Evolutionary conservation across 106 monocot species (phyloP).

Genomic region (Dendrobium catenatum): DNA sequence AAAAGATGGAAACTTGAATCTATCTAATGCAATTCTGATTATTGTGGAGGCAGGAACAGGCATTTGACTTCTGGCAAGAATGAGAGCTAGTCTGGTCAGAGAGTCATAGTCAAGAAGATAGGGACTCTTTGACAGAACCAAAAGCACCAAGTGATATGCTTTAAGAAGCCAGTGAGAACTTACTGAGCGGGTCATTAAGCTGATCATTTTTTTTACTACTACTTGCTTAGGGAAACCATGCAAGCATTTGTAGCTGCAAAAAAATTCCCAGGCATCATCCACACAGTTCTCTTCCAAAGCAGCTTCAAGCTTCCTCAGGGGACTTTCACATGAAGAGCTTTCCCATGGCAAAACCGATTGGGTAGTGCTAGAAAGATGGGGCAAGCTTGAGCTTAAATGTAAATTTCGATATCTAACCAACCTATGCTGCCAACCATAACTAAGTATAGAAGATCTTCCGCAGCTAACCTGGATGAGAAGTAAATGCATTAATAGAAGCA

Average conservation of each 20-base stretch:
- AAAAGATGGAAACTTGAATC: conserved; percentile 27
- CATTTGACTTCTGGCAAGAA: conserved; percentile 56
- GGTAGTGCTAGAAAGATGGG: conserved; percentile 7
- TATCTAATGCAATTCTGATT: conserved; percentile 48
- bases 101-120: conserved; percentile 39
- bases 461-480: conserved; percentile 15
- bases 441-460: conserved; percentile 3
- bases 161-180: conserved; percentile 36
- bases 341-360: conserved; percentile 18
- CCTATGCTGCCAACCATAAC: conserved; percentile 6
- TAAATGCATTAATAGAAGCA: neutral
- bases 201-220: conserved; percentile 40
- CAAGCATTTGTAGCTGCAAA: conserved; percentile 38
- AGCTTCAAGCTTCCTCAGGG: conserved; percentile 37
- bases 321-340: conserved; percentile 22
- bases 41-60: conserved; percentile 46
- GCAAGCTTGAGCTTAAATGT: neutral
- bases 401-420: neutral
- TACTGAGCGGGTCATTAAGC: conserved; percentile 40
- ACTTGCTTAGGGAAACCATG: conserved; percentile 46
- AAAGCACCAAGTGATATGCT: conserved; percentile 46
- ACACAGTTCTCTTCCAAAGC: conserved; percentile 28
- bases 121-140: conserved; percentile 26
- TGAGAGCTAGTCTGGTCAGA: conserved; percentile 48
- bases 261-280: conserved; percentile 60